phyloP scores from a whole-genome alignment of 1,284 basidiomycete species.

The Pterula multifida region DNA sequence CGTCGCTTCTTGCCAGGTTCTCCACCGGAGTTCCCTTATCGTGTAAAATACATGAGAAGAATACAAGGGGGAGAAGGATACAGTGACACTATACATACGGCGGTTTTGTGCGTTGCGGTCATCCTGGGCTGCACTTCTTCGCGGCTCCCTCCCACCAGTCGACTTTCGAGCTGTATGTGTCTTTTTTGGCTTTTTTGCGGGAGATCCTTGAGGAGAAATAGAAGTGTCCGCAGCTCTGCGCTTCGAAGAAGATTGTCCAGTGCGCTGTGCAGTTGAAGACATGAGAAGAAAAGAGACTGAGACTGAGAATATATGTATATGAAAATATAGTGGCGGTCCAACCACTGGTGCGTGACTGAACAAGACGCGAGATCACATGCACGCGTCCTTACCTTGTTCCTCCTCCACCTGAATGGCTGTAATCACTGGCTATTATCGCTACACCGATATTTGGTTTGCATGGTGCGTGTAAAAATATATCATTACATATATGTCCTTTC shows the following conservation, averaged over 20 bases:
- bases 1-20: constrained; percentile 37
- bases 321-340: constrained; percentile 4
- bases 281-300: constrained; percentile 18
- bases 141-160: constrained; percentile 48
- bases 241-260: constrained; percentile 16
- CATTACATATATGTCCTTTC: background rate
- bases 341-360: background rate
- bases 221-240: constrained; percentile 27
- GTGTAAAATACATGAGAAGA: constrained; percentile 8
- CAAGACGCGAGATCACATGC: background rate
- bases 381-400: constrained; percentile 6
- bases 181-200: constrained; percentile 35
- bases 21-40: constrained; percentile 11
- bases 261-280: constrained; percentile 38
- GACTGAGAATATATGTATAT: constrained; percentile 3
- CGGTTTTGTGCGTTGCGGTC: constrained; percentile 6
- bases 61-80: constrained; percentile 3
- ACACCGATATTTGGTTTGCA: constrained; percentile 68
- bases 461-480: constrained; percentile 28
- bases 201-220: constrained; percentile 30
- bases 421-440: constrained; percentile 64
- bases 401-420: constrained; percentile 18
- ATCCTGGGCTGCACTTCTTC: constrained; percentile 12
- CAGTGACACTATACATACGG: constrained; percentile 13
- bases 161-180: constrained; percentile 64